Percentiles rank a stretch among this genome's conserved stretches.
phyloP scores from a whole-genome alignment of 2,329 filamentous ascomycete species.

The Sclerotinia trifoliorum region DNA sequence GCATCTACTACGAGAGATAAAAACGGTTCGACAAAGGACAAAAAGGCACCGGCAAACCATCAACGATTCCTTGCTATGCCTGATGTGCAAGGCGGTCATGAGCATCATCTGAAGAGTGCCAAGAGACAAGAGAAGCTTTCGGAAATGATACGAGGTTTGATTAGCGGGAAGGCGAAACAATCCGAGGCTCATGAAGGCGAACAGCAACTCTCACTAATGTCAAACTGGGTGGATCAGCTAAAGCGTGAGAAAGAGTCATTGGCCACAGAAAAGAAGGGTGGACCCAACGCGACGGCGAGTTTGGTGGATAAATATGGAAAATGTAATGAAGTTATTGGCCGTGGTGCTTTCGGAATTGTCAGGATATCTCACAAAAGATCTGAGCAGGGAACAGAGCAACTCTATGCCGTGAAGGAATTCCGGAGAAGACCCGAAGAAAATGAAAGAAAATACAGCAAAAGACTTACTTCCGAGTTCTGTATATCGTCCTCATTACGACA shows the following conservation, averaged over 20 bases:
- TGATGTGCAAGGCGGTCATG: constrained; percentile 67
- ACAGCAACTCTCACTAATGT: constrained; percentile 86
- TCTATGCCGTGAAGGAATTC: constrained; percentile 98
- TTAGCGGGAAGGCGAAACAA: constrained; percentile 79
- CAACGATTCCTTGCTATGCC: constrained; percentile 53
- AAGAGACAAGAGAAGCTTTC: constrained; percentile 92
- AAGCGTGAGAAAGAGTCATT: constrained; percentile 80
- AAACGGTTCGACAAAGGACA: constrained; percentile 32
- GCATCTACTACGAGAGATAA: constrained; percentile 31
- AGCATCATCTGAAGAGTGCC: constrained; percentile 84
- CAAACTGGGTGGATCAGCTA: constrained; percentile 92
- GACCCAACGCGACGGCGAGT: constrained; percentile 71
- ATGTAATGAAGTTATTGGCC: constrained; percentile 94
- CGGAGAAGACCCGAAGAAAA: constrained; percentile 91
- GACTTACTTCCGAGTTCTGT: constrained; percentile 95
- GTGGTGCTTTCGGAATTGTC: constrained; percentile 95
- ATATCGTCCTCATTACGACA: constrained; percentile 96
- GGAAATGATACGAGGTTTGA: constrained; percentile 83
- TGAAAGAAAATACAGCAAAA: constrained; percentile 96
- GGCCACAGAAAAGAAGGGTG: constrained; percentile 73
- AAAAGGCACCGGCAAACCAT: constrained; percentile 31
- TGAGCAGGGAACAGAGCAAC: constrained; percentile 78
- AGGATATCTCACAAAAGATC: constrained; percentile 95
- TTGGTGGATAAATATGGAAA: constrained; percentile 97
- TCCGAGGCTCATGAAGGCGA: constrained; percentile 61